Base-by-base conservation (phyloP, 805 yeast species). In the Alloascoidea hylecoeti region DNA sequence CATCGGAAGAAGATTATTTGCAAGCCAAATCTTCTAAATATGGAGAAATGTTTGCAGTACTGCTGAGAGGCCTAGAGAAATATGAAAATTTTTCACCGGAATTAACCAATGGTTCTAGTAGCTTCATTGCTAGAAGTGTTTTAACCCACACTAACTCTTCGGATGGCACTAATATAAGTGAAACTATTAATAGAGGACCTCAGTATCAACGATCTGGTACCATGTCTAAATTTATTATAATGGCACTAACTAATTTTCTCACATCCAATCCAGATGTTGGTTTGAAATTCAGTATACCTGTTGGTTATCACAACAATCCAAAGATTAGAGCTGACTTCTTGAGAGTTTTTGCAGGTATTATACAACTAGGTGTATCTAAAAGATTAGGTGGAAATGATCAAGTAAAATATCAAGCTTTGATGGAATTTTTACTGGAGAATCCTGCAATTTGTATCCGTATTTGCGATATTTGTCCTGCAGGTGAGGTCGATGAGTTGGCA, bases 201-300 rank as follows among this genome's bases (percentile, higher is more conserved):
- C n/a, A n/a, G n/a, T n/a, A n/a, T n/a, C n/a, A n/a, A n/a, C n/a
- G n/a, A n/a, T n/a, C n/a, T n/a, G n/a, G 30, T 23, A 9, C 30
- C 30, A 23, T 23, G 9, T 23, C 9, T n/a, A 9, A 23, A n/a
- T n/a, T 76, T 53, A 73, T 78, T 6, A 71, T 83, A 38, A 58
- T 63, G 16, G 74, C 82, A 15, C 61, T 84, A 37, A 75, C 86
- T 2, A 80, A 80, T 45, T 54, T 85, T 38, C 61, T 86, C 35
- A 76, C 71, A 46, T 68, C 84, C 3, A 85, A 85, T 48, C 74
- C 78, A 4, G 85, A 78, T 39, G 75, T 81, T 16, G 94, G 95
- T 4, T 59, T 85, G 47, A 74, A 73, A 38, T 73, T 72, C 52
- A 85, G 86, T 2, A 53, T 84, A 13, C 86, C 92, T 0, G 66